Evolutionary conservation across 352 stramenopile genomes (phyloP).

Genomic region (Pilasporangium apinafurcum): DNA sequence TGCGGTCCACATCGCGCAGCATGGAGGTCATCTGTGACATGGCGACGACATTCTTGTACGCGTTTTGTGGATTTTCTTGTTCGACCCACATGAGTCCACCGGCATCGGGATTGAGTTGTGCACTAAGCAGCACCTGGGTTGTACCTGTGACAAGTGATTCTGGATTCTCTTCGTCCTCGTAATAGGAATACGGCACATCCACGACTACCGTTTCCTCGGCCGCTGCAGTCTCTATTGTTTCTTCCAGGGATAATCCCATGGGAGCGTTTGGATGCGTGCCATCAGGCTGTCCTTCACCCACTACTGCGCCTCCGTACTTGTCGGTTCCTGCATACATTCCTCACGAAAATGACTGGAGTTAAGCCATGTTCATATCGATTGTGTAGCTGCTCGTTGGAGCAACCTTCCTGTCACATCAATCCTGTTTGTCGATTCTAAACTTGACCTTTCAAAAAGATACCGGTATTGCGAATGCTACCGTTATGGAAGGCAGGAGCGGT

Average conservation of each 20-base stretch:
- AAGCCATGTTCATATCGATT: slow-evolving; percentile 2
- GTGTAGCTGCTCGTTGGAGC: background rate
- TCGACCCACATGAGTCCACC: slow-evolving; percentile 82
- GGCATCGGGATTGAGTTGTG: slow-evolving; percentile 65
- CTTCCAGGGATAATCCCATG: slow-evolving; percentile 53
- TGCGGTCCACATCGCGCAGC: slow-evolving; percentile 71
- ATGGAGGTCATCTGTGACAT: slow-evolving; percentile 89
- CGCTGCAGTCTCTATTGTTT: slow-evolving; percentile 68
- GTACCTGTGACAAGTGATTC: slow-evolving; percentile 45
- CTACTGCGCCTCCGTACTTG: slow-evolving; percentile 75
- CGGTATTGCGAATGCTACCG: too few species aligned
- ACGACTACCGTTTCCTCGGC: slow-evolving; percentile 79
- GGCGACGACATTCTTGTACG: slow-evolving; percentile 76
- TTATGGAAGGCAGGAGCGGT: too few species aligned
- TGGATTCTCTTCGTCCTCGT: slow-evolving; percentile 57
- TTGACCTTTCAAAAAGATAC: too few species aligned
- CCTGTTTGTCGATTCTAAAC: too few species aligned
- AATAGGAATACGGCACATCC: slow-evolving; percentile 75
- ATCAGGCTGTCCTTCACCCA: slow-evolving; percentile 51
- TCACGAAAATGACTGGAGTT: too few species aligned
- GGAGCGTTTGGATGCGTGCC: slow-evolving; percentile 11
- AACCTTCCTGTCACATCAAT: too few species aligned
- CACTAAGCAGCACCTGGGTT: slow-evolving; percentile 61
- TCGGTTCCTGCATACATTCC: slow-evolving; percentile 74
- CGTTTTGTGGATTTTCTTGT: slow-evolving; percentile 41